Percentiles rank a stretch among this genome's conserved stretches.
Conservation (phyloP, 129 eudicot genomes). For the Ambrosia trifida region DNA sequence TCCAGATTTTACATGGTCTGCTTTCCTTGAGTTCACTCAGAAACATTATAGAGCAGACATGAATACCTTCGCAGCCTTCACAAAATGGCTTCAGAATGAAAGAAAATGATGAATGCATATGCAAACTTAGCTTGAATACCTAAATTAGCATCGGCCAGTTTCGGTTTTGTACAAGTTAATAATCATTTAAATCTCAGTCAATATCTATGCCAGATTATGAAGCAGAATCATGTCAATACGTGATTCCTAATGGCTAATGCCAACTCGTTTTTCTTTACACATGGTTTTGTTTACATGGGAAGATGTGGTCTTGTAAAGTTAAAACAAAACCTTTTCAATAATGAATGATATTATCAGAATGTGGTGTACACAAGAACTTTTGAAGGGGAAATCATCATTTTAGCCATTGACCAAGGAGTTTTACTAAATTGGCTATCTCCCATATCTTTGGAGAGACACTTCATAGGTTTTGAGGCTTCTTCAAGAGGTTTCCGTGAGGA, state of each 20-base stretch:
- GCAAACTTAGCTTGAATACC: background rate
- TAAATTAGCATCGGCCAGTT: constrained; percentile 1
- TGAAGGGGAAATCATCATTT: no score
- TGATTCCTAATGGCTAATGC: background rate
- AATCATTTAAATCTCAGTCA: constrained; percentile 11
- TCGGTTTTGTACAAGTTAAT: constrained; percentile 19
- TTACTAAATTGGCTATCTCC: no score
- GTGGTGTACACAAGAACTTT: no score
- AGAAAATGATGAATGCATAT: constrained; percentile 20
- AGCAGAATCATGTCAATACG: background rate
- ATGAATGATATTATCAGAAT: no score
- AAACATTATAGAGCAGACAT: constrained; percentile 73
- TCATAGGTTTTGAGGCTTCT: no score
- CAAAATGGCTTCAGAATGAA: constrained; percentile 55
- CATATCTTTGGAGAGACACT: no score
- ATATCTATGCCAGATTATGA: constrained; percentile 13
- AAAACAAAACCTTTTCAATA: background rate
- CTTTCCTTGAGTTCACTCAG: constrained; percentile 74
- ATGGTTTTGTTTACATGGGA: background rate
- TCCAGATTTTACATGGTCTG: constrained; percentile 88
- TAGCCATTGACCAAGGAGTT: no score
- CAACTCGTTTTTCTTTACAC: background rate
- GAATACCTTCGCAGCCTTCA: constrained; percentile 40
- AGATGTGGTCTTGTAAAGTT: background rate
- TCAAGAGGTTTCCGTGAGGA: no score